Conservation (phyloP, 2,329 filamentous ascomycete genomes). For the Cordyceps fumosorosea region DNA sequence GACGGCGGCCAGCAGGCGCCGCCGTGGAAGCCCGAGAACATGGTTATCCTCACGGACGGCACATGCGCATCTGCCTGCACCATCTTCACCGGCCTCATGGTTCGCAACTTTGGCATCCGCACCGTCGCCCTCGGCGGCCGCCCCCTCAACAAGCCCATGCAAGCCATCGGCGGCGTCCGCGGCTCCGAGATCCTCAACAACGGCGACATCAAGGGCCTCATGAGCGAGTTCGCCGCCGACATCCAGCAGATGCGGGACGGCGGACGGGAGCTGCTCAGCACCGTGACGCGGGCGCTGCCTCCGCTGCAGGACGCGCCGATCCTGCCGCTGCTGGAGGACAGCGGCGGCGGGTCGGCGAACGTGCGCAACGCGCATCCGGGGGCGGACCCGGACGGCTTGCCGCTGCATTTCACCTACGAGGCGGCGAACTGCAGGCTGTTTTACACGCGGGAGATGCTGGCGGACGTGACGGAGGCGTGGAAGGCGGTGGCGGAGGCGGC, state of each 20-base stretch:
- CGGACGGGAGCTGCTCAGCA: no score
- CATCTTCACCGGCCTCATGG: constrained; percentile 13
- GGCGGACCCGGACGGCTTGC: constrained; percentile 21
- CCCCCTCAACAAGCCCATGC: constrained; percentile 47
- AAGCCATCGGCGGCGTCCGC: constrained; percentile 60
- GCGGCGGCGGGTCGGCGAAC: constrained; percentile 14
- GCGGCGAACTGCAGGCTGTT: constrained; percentile 56
- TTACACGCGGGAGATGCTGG: constrained; percentile 47
- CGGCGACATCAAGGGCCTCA: neutral
- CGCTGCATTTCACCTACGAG: constrained; percentile 55
- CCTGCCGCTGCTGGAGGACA: neutral
- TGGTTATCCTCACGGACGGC: constrained; percentile 20
- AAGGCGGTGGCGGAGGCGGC: constrained; percentile 15
- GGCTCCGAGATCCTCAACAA: constrained; percentile 29
- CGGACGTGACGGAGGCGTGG: constrained; percentile 48
- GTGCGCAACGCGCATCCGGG: constrained; percentile 18
- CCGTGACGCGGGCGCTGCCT: no score
- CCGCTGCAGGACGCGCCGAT: neutral
- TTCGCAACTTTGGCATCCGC: constrained; percentile 13
- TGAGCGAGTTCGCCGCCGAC: neutral
- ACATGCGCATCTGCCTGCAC: constrained; percentile 20
- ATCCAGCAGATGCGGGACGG: neutral
- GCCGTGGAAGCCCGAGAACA: constrained; percentile 13
- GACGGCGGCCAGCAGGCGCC: neutral
- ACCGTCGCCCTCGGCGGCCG: constrained; percentile 57